phyloP scores from a whole-genome alignment of 495 filamentous ascomycete genomes.

The Penicillium odoratum region DNA sequence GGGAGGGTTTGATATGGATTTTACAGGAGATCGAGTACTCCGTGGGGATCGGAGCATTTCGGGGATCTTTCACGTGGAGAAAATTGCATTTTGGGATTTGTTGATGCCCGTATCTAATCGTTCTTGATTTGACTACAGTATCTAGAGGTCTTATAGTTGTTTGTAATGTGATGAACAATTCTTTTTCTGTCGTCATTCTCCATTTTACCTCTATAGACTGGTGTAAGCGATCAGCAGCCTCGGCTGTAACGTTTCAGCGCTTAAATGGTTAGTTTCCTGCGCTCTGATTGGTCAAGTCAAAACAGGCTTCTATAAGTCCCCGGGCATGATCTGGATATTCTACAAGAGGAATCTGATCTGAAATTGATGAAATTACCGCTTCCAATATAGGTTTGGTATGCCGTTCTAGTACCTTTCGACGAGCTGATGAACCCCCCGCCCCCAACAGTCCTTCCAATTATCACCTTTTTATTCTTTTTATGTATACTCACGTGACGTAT shows the following conservation, averaged over 20 bases:
- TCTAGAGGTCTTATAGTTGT: neutral
- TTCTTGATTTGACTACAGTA: too few relatives aligned
- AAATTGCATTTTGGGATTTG: constrained; percentile 7
- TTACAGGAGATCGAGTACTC: neutral
- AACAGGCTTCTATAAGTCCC: neutral
- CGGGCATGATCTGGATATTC: neutral
- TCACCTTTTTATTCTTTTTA: too few relatives aligned
- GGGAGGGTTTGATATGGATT: neutral
- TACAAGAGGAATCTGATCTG: neutral
- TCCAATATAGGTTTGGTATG: too few relatives aligned
- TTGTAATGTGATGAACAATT: neutral
- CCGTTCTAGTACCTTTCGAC: too few relatives aligned
- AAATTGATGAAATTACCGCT: neutral
- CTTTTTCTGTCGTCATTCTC: neutral
- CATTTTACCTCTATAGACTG: neutral
- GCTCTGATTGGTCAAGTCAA: neutral
- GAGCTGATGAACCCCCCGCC: too few relatives aligned
- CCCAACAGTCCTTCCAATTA: too few relatives aligned
- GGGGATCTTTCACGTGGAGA: constrained; percentile 7
- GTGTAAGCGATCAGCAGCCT: neutral
- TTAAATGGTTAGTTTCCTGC: neutral
- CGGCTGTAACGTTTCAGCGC: neutral
- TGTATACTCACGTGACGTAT: too few relatives aligned
- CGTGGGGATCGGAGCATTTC: neutral
- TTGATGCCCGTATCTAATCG: constrained; percentile 10